Conservation (phyloP, 2,329 filamentous ascomycete species). For the Fusarium domesticum region DNA sequence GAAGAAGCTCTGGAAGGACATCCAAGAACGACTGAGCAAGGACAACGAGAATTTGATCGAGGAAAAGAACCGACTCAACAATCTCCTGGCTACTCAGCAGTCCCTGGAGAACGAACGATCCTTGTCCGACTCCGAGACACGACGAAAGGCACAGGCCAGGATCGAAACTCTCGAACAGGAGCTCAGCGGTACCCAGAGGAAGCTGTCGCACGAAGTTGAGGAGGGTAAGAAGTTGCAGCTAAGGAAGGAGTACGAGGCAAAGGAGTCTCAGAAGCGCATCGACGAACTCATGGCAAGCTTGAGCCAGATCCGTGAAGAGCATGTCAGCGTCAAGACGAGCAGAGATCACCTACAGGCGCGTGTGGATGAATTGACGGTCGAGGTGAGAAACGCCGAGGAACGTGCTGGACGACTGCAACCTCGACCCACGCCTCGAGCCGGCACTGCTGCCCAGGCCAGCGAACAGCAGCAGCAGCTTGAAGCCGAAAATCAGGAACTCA, state of each 20-base stretch:
- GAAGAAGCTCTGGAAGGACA: conserved; percentile 90
- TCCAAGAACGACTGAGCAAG: conserved; percentile 81
- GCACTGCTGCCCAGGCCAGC: conserved; percentile 39
- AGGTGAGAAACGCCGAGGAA: conserved; percentile 86
- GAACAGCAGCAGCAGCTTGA: conserved; percentile 50
- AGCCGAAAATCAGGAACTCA: conserved; percentile 73
- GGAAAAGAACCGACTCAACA: conserved; percentile 81
- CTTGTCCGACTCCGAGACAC: conserved; percentile 74
- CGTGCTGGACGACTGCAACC: conserved; percentile 77
- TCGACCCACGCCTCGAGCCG: conserved; percentile 64
- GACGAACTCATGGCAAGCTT: conserved; percentile 84
- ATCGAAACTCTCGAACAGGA: conserved; percentile 79
- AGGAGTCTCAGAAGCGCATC: conserved; percentile 85
- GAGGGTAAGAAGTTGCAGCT: conserved; percentile 79
- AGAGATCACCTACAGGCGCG: conserved; percentile 85
- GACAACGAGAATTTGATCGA: conserved; percentile 83
- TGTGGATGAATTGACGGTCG: conserved; percentile 84
- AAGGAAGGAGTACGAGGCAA: conserved; percentile 85
- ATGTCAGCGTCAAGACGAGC: conserved; percentile 80
- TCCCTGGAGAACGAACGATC: conserved; percentile 90
- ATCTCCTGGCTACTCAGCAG: conserved; percentile 78
- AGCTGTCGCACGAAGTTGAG: conserved; percentile 77
- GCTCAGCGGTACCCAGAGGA: conserved; percentile 73
- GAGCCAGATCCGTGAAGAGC: conserved; percentile 78
- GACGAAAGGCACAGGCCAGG: conserved; percentile 73